A percentile compares a stretch with the other conserved stretches of the same genome.
These are phyloP conservation scores for Oryza brachyantha DNA, from an alignment of 176 grass and related monocot genomes.

Conservation along the genomic window DNA sequence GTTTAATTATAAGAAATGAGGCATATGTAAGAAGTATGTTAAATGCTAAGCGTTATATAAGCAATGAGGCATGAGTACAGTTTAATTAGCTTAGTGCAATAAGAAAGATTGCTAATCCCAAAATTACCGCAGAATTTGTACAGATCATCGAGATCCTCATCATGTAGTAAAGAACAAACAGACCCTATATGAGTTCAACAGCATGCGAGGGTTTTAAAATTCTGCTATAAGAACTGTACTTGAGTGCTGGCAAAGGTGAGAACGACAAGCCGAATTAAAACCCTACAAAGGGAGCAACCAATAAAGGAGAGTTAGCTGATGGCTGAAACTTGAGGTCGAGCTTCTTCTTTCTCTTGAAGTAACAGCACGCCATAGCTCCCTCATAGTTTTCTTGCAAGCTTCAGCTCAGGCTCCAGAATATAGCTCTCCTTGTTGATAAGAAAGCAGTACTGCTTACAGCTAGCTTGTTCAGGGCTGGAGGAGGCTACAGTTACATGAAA, in stretches of 20 bases:
- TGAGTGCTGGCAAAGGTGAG: conserved; percentile 25
- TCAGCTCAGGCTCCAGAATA: background rate
- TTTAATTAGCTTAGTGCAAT: conserved; percentile 34
- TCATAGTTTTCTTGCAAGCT: conserved; percentile 26
- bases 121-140: conserved; percentile 27
- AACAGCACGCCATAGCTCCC: conserved; percentile 8
- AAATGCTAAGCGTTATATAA: conserved; percentile 9
- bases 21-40: conserved; percentile 52
- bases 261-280: conserved; percentile 29
- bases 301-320: conserved; percentile 22
- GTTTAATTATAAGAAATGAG: conserved; percentile 36
- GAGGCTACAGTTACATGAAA: conserved; percentile 6
- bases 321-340: background rate
- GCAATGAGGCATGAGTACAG: background rate
- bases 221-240: conserved; percentile 52
- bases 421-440: conserved; percentile 2
- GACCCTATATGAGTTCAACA: conserved; percentile 41
- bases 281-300: conserved; percentile 38
- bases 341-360: conserved; percentile 27
- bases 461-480: conserved; percentile 46
- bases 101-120: conserved; percentile 45
- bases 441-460: conserved; percentile 26
- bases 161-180: conserved; percentile 31
- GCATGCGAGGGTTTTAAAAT: conserved; percentile 29
- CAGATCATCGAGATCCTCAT: conserved; percentile 52